Conservation (phyloP, 1,139 yeast genomes). For the Candida glucosophila region DNA sequence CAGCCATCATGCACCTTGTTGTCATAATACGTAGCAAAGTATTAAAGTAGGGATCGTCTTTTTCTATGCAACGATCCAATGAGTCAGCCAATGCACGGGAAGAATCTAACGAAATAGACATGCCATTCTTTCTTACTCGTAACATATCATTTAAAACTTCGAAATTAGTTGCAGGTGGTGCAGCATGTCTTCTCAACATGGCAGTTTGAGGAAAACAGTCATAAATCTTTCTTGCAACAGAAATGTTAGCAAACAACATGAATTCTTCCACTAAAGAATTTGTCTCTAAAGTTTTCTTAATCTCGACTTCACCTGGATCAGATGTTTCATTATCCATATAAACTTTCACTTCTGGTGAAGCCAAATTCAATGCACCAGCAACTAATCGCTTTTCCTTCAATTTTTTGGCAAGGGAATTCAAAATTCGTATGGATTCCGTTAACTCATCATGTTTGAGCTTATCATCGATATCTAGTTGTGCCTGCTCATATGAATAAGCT, state of each 20-base stretch:
- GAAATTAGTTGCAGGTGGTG: slow-evolving; percentile 92
- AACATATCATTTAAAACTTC: slow-evolving; percentile 85
- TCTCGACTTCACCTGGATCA: slow-evolving; percentile 93
- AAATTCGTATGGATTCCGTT: slow-evolving; percentile 81
- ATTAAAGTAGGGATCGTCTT: slow-evolving; percentile 82
- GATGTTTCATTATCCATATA: slow-evolving; percentile 96
- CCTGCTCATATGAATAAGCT: slow-evolving; percentile 91
- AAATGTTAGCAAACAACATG: slow-evolving; percentile 94
- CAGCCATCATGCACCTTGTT: slow-evolving; percentile 98
- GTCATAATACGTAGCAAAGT: slow-evolving; percentile 94
- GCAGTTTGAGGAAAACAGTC: slow-evolving; percentile 97
- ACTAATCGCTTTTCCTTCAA: slow-evolving; percentile 79
- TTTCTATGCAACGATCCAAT: slow-evolving; percentile 77
- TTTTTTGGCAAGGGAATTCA: slow-evolving; percentile 69
- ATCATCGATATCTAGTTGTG: slow-evolving; percentile 89
- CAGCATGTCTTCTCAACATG: slow-evolving; percentile 92
- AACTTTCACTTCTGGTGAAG: slow-evolving; percentile 97
- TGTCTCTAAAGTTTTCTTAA: slow-evolving; percentile 79
- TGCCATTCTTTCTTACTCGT: slow-evolving; percentile 65
- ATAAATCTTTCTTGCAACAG: slow-evolving; percentile 88
- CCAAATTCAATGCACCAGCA: slow-evolving; percentile 94
- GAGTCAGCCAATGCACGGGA: slow-evolving; percentile 93
- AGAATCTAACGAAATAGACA: slow-evolving; percentile 72
- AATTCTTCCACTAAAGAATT: slow-evolving; percentile 96
- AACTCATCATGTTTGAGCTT: slow-evolving; percentile 67